Evolutionary conservation across 1,284 basidiomycete genomes (phyloP).

Genomic region (Volvariella volvacea): DNA sequence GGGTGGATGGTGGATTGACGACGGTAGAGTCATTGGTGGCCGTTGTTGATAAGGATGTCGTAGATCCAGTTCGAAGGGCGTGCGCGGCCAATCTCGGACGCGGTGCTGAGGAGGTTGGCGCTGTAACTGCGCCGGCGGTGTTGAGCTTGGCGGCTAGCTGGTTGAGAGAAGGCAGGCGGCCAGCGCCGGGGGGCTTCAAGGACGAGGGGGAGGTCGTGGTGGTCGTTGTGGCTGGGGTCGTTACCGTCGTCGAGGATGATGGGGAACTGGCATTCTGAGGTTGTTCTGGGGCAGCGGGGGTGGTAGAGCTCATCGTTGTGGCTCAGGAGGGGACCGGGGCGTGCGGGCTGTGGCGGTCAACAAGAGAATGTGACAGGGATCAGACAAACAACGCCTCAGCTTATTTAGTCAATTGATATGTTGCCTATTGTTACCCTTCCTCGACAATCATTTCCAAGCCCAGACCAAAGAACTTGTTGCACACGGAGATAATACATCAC

Average conservation of each 20-base stretch:
- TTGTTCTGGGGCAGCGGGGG: no score
- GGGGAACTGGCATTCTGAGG: background rate
- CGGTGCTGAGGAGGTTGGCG: conserved; percentile 26
- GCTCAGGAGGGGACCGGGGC: background rate
- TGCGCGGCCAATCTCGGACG: conserved; percentile 72
- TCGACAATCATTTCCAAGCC: no score
- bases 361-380: background rate
- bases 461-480: no score
- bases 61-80: conserved; percentile 59
- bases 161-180: conserved; percentile 66
- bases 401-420: no score
- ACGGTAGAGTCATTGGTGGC: conserved; percentile 53
- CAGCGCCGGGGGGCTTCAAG: conserved; percentile 17
- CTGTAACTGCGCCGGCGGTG: conserved; percentile 24
- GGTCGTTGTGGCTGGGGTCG: conserved; percentile 8
- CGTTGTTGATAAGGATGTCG: conserved; percentile 43
- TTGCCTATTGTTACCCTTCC: no score
- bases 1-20: conserved; percentile 57
- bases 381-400: background rate
- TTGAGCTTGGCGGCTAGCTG: conserved; percentile 72
- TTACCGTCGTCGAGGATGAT: background rate
- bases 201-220: conserved; percentile 13
- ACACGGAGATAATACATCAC: no score
- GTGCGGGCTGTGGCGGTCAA: background rate
- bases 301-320: no score